These are phyloP conservation scores for Nymphaea colorata DNA, from an alignment of 164 flowering plant genomes.

Conservation along the genomic window DNA sequence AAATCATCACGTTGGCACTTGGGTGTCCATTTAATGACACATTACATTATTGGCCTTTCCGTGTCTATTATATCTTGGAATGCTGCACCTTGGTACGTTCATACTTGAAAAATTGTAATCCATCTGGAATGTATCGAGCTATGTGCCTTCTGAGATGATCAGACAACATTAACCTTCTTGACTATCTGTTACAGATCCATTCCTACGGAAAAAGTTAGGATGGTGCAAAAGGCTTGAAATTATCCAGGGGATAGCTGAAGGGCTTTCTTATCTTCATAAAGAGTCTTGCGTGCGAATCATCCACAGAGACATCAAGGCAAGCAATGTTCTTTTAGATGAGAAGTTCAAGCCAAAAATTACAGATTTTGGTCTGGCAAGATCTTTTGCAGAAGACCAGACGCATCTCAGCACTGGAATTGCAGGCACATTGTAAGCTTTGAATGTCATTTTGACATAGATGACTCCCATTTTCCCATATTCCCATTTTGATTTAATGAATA, in stretches of 20 bases:
- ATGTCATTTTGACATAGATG: background rate
- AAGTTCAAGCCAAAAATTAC: conserved; percentile 14
- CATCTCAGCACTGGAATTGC: conserved; percentile 14
- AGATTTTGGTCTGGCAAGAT: conserved; percentile 17
- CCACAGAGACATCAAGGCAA: conserved; percentile 12
- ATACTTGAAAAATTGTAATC: too few relatives aligned
- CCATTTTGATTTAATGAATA: background rate
- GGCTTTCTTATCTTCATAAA: conserved; percentile 11
- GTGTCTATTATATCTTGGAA: too few relatives aligned
- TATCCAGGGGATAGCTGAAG: conserved; percentile 13
- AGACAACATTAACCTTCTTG: too few relatives aligned
- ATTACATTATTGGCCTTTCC: too few relatives aligned
- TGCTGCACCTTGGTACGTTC: too few relatives aligned
- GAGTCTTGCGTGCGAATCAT: conserved; percentile 7
- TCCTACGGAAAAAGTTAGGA: conserved; percentile 1
- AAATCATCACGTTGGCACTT: too few relatives aligned
- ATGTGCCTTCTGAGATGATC: too few relatives aligned
- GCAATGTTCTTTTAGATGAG: conserved; percentile 13
- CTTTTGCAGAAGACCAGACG: conserved; percentile 11
- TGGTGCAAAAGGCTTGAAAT: conserved; percentile 11
- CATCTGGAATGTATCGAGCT: too few relatives aligned
- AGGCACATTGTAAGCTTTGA: conserved; percentile 14
- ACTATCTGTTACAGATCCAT: conserved; percentile 1
- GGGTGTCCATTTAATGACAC: too few relatives aligned
- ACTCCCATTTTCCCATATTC: background rate